Evolutionary conservation across 352 stramenopile species (phyloP), one percentile per base, ranked within the genome.

Genomic region (Lagenidium giganteum): DNA sequence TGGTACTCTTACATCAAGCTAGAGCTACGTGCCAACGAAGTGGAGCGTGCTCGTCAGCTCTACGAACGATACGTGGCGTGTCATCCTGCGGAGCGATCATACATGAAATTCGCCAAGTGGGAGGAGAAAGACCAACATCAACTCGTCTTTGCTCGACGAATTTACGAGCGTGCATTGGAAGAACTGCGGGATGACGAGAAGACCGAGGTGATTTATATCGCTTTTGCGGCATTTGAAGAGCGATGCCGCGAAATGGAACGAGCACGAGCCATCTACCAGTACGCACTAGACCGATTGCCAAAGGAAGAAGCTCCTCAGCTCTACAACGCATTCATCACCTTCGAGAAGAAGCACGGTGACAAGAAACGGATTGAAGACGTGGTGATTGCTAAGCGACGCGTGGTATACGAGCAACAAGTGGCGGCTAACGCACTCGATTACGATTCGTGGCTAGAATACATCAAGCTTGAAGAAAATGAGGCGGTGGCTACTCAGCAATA

Each of bases 1-100:
- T 99, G 96, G 96, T 87, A 96, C 52, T 92, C 90, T 24, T 99
- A 98, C 76, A 97, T 98, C 38, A 97, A 98, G 48, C 97, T 99
- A 51, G 97, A 99, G 67, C 86, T 96, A 56, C 72, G 96, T 27
- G 89, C 93, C 27, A 83, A 89, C 8, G 72, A 97, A 33, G 69
- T 83, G 14, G 65, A 78, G 29, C 71, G 82, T 14, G 96, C 94
- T 0, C 79, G 97, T 43, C 75, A 80, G 17, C 75, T 98, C 8
- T 97, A 98, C 61, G 89, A 97, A 52, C 73, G 87, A 18, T 98
- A 98, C 64, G 78, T 98, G 21, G 77, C 80, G 51, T 89, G 72
- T 28, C 96, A 98, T 51, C 82, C 88, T 9, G 82, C 68, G 3
- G 78, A 95, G 29, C 76, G 92, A 40, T 76, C 94, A 0, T 99